Conservation (phyloP, 1,139 yeast genomes). For the Barnettozyma hawaiiensis region DNA sequence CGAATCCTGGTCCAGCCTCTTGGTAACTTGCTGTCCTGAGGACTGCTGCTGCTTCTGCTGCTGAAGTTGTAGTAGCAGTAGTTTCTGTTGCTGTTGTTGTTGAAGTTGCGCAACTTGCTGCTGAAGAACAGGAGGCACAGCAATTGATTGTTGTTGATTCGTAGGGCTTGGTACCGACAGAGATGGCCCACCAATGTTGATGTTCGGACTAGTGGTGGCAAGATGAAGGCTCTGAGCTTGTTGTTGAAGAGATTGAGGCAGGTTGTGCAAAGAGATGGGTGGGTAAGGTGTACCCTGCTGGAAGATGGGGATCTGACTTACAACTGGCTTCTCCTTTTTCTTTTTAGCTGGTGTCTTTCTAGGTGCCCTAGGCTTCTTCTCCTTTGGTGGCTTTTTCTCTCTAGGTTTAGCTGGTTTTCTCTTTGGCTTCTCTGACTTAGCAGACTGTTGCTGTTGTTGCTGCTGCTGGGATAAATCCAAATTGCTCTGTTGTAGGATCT, state of each 20-base stretch:
- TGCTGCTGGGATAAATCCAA: slow-evolving; percentile 2
- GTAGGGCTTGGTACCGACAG: background rate
- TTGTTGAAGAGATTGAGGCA: slow-evolving; percentile 18
- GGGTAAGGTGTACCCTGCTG: slow-evolving; percentile 21
- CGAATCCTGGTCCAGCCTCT: slow-evolving; percentile 1
- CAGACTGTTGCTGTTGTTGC: background rate
- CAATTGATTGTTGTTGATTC: slow-evolving; percentile 9
- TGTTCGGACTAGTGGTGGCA: slow-evolving; percentile 2
- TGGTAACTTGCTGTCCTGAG: slow-evolving; percentile 3
- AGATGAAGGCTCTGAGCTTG: slow-evolving; percentile 16
- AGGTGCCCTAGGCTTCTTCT: slow-evolving; percentile 25
- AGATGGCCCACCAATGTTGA: slow-evolving; percentile 4
- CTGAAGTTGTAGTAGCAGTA: slow-evolving; percentile 14
- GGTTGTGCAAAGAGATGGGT: slow-evolving; percentile 17
- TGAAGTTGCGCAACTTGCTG: slow-evolving; percentile 18
- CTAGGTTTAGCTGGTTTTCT: slow-evolving; percentile 18
- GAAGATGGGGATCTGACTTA: slow-evolving; percentile 23
- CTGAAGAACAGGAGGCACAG: slow-evolving; percentile 13
- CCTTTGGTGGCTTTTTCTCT: slow-evolving; percentile 25
- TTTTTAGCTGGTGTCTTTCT: slow-evolving; percentile 21
- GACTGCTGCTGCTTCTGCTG: slow-evolving; percentile 7
- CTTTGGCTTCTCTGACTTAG: slow-evolving; percentile 14
- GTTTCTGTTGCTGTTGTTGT: slow-evolving; percentile 18
- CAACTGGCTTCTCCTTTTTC: slow-evolving; percentile 21
- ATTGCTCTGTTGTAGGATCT: slow-evolving; percentile 16